Evolutionary conservation across 306 rosid genomes (phyloP).

Genomic region (Glycyrrhiza uralensis): DNA sequence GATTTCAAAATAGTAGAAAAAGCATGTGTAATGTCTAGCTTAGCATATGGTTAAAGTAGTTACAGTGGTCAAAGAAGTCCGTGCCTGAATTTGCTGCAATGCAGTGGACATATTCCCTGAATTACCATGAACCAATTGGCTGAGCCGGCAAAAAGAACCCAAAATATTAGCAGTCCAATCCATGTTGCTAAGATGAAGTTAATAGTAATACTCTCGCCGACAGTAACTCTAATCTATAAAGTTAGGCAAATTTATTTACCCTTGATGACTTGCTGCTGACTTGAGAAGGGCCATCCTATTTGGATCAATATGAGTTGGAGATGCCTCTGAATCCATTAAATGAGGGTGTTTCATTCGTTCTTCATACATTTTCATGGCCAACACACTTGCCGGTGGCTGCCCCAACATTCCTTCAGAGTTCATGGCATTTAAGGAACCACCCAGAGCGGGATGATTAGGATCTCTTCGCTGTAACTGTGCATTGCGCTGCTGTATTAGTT

Average conservation of each 20-base stretch:
- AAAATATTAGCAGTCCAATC: constrained; percentile 12
- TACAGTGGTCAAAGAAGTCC: constrained; percentile 57
- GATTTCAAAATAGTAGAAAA: background rate
- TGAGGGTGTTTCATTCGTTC: constrained; percentile 71
- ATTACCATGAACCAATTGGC: constrained; percentile 66
- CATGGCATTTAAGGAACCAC: constrained; percentile 63
- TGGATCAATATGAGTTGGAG: constrained; percentile 60
- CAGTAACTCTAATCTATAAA: background rate
- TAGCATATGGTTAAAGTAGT: constrained; percentile 30
- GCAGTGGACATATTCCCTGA: constrained; percentile 64
- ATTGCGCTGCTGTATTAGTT: constrained; percentile 63
- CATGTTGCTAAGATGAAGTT: constrained; percentile 9
- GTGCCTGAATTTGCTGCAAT: constrained; percentile 62
- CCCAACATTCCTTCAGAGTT: constrained; percentile 74
- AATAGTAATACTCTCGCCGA: background rate
- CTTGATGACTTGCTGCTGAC: constrained; percentile 63
- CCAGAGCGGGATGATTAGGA: constrained; percentile 61
- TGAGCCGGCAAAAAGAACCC: constrained; percentile 35
- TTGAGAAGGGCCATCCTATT: constrained; percentile 59
- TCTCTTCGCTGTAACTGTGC: constrained; percentile 79
- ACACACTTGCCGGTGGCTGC: constrained; percentile 59
- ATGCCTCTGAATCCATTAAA: constrained; percentile 61
- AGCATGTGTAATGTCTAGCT: no score
- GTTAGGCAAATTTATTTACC: constrained; percentile 43
- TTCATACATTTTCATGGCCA: constrained; percentile 74